phyloP scores from a whole-genome alignment of 805 yeast species.

The Candida loeiensis region DNA sequence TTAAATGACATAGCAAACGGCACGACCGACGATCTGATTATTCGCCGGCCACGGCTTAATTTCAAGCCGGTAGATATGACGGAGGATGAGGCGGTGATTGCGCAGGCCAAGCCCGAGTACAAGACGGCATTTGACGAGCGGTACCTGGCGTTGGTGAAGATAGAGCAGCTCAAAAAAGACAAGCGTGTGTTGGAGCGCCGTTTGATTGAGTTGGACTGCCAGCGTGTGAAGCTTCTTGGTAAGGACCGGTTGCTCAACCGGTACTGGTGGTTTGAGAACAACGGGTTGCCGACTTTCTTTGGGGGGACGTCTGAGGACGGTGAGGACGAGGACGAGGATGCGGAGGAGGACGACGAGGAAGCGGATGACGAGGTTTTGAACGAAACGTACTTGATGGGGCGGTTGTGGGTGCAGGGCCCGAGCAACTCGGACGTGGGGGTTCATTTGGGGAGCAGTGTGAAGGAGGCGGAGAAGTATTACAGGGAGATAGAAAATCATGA shows the following conservation, averaged over 20 bases:
- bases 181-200: slow-evolving; percentile 56
- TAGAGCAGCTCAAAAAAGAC: slow-evolving; percentile 46
- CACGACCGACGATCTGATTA: slow-evolving; percentile 6
- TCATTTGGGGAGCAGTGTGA: slow-evolving; percentile 14
- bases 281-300: slow-evolving; percentile 65
- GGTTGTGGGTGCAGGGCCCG: slow-evolving; percentile 93
- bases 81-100: slow-evolving; percentile 35
- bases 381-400: slow-evolving; percentile 72
- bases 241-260: slow-evolving; percentile 79
- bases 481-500: not conserved
- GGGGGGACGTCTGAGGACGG: slow-evolving; percentile 38
- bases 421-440: slow-evolving; percentile 40
- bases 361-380: slow-evolving; percentile 45
- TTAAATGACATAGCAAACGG: slow-evolving; percentile 2
- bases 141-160: slow-evolving; percentile 34
- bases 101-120: slow-evolving; percentile 42
- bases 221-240: slow-evolving; percentile 73
- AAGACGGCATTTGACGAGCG: slow-evolving; percentile 44
- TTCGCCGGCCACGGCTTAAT: slow-evolving; percentile 12
- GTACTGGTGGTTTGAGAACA: slow-evolving; percentile 93
- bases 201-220: slow-evolving; percentile 69
- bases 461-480: slow-evolving; percentile 5
- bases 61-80: slow-evolving; percentile 34
- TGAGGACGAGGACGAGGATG: slow-evolving; percentile 31
- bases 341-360: slow-evolving; percentile 30